A percentile compares a stretch with the other conserved stretches of the same genome.
Conservation (phyloP, 805 yeast genomes). For the Candida golubevii region DNA sequence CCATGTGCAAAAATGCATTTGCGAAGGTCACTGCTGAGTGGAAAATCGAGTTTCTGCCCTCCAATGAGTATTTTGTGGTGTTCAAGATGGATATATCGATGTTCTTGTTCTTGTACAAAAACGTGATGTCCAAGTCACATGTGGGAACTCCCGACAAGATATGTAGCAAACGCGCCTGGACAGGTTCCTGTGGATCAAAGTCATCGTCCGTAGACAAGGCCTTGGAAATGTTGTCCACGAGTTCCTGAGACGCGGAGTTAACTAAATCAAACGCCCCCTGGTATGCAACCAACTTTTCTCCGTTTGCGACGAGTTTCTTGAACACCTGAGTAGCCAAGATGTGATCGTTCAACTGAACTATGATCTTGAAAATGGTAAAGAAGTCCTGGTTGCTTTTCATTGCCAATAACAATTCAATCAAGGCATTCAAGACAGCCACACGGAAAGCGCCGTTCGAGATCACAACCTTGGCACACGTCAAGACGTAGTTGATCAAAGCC, state of each 20-base stretch:
- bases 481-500: conserved; percentile 63
- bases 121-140: conserved; percentile 87
- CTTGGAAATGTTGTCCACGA: conserved; percentile 55
- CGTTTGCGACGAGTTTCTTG: conserved; percentile 50
- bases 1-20: conserved; percentile 92
- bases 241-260: conserved; percentile 84
- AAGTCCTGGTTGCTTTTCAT: conserved; percentile 65
- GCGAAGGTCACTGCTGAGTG: conserved; percentile 95
- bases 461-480: conserved; percentile 67
- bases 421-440: conserved; percentile 32
- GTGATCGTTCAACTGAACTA: conserved; percentile 81
- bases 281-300: conserved; percentile 59
- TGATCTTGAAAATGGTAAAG: conserved; percentile 77
- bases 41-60: conserved; percentile 89
- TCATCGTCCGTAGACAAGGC: conserved; percentile 30
- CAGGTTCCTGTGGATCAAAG: conserved; percentile 21
- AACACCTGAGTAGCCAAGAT: conserved; percentile 66
- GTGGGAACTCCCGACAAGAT: conserved; percentile 91
- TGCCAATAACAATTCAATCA: conserved; percentile 57
- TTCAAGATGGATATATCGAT: conserved; percentile 80
- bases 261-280: conserved; percentile 96
- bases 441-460: conserved; percentile 14
- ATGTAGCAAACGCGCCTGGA: conserved; percentile 47
- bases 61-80: conserved; percentile 74
- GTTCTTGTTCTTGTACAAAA: conserved; percentile 78